phyloP scores from a whole-genome alignment of 2,329 filamentous ascomycete genomes.

The Hortaea sp. region DNA sequence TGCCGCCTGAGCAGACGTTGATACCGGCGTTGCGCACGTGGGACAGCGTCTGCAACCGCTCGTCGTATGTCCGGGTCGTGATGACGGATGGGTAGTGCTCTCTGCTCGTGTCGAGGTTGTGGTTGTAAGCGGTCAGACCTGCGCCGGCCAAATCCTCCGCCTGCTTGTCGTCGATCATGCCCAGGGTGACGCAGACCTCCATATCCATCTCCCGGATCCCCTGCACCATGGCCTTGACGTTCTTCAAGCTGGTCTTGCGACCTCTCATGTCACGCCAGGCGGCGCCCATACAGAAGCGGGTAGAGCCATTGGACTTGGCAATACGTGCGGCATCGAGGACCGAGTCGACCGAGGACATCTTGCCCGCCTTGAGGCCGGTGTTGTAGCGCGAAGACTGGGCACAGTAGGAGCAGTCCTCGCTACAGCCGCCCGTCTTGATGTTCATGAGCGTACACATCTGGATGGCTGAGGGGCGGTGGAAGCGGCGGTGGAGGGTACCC shows the following conservation, averaged over 20 bases:
- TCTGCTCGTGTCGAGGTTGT: conserved; percentile 83
- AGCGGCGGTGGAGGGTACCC: conserved; percentile 70
- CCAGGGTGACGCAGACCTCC: conserved; percentile 88
- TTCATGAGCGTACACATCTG: conserved; percentile 95
- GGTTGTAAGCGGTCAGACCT: conserved; percentile 84
- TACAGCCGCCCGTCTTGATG: conserved; percentile 90
- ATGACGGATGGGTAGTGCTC: conserved; percentile 85
- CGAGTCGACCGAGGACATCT: conserved; percentile 67
- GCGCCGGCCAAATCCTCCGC: conserved; percentile 74
- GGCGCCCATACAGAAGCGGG: conserved; percentile 89
- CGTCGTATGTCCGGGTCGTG: conserved; percentile 77
- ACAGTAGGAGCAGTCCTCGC: conserved; percentile 88
- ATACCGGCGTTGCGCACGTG: conserved; percentile 79
- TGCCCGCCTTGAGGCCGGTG: conserved; percentile 68
- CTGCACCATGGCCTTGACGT: conserved; percentile 76
- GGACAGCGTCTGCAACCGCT: conserved; percentile 67
- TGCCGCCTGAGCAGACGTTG: conserved; percentile 83
- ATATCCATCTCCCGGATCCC: conserved; percentile 74
- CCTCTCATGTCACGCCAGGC: conserved; percentile 93
- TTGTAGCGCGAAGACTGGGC: conserved; percentile 75
- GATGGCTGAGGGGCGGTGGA: conserved; percentile 73
- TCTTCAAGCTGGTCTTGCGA: conserved; percentile 70
- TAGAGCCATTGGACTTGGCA: conserved; percentile 75
- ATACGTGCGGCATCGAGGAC: conserved; percentile 68
- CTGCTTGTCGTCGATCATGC: conserved; percentile 73